Evolutionary conservation across 768 basidiomycete genomes (phyloP).

Genomic region (Leucogyrophana mollusca): DNA sequence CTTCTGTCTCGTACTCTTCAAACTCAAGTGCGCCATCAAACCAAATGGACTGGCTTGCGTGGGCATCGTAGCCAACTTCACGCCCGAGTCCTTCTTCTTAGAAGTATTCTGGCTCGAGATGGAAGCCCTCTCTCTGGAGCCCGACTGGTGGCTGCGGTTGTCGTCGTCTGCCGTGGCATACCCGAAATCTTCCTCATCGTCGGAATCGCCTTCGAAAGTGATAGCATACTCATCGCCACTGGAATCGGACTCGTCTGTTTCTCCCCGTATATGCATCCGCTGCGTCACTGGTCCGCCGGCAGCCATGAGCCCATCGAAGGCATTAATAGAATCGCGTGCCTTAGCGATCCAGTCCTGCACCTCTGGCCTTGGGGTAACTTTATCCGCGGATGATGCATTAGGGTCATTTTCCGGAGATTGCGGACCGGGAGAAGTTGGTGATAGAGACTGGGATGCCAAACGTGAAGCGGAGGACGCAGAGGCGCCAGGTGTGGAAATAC

Average conservation of each 20-base stretch:
- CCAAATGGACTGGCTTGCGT: constrained; percentile 67
- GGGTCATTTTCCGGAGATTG: constrained; percentile 26
- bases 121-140: constrained; percentile 25
- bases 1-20: constrained; percentile 41
- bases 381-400: constrained; percentile 16
- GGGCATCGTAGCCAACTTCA: constrained; percentile 58
- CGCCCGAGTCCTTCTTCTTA: constrained; percentile 40
- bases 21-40: constrained; percentile 65
- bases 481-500: constrained; percentile 12
- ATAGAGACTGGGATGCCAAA: constrained; percentile 36
- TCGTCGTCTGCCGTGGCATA: constrained; percentile 22
- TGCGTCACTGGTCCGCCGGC: constrained; percentile 54
- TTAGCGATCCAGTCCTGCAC: constrained; percentile 78
- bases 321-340: constrained; percentile 65
- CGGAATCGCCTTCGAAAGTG: constrained; percentile 37
- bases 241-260: constrained; percentile 39
- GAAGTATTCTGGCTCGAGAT: constrained; percentile 26
- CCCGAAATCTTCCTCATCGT: constrained; percentile 36
- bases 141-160: constrained; percentile 5
- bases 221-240: constrained; percentile 33
- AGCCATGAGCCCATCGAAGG: constrained; percentile 66
- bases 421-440: constrained; percentile 24
- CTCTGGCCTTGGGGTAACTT: constrained; percentile 45
- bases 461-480: constrained; percentile 26
- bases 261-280: too few relatives aligned